Base-by-base conservation (phyloP, 495 filamentous ascomycete species). In the Podospora pseudoanserina region DNA sequence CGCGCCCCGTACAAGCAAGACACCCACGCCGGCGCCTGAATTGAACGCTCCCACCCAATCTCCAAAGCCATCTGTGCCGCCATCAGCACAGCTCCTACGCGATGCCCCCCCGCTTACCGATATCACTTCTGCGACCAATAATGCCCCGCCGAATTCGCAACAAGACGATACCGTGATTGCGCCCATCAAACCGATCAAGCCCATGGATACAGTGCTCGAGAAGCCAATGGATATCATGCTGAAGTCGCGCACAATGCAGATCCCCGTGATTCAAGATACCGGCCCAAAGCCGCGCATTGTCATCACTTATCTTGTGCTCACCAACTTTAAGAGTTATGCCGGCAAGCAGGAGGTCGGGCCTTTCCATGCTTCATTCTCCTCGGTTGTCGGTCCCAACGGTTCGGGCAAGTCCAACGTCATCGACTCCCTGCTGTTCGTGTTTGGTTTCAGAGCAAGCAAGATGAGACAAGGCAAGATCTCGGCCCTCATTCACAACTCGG, bases 401-500 rank as follows among this genome's bases (percentile, higher is more conserved):
- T 98, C 96, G 20, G 95, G 95, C 58, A 99, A 99, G 78, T 98
- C 95, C 5, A 99, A 99, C 74, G 95, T 99, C 60, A 99, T 99
- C 77, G 95, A 99, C 79, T 97, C 95, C 7, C 81, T 99, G 53
- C 88, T 99, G 3, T 99, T 99, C 74, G 95, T 99, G 26, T 99
- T 99, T 72, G 95, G 95, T 56, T 99, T 99, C 81, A 89, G 95
- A 62, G 95, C 95, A 27, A 98, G 94, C 83, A 99, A 99, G 81
- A 99, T 99, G 95, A 85, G 95, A 74, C 95, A 99, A 78, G 96
- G 95, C 74, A 99, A 99, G 81, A 94, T 99, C 54, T 98, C 95
- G 3, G 95, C 95, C 20, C 79, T 99, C 69, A 98, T 99, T 67
- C 95, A 99, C 76, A 98, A 97, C 77, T 97, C 94, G 44, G 93